Evolutionary conservation across 768 basidiomycete genomes (phyloP).

Genomic region (Leccinum variicolor): DNA sequence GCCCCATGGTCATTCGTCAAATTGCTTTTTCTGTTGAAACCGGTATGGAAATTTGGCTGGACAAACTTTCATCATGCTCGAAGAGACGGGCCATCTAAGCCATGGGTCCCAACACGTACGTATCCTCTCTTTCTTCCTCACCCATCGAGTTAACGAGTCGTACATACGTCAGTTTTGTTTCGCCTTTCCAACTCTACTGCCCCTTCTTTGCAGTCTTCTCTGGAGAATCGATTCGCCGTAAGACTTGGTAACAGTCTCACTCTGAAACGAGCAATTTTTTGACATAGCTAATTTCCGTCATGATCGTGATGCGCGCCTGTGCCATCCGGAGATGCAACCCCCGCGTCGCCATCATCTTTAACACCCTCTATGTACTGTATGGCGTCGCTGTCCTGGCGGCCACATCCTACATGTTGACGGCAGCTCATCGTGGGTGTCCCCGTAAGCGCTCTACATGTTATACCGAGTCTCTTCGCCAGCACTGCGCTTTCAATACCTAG

Average conservation of each 20-base stretch:
- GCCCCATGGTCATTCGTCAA: constrained; percentile 14
- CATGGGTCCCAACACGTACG: constrained; percentile 14
- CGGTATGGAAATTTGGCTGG: constrained; percentile 19
- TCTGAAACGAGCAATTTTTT: not conserved
- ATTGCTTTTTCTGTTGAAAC: constrained; percentile 8
- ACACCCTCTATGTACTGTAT: constrained; percentile 12
- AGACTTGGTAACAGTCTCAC: not conserved
- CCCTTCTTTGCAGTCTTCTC: constrained; percentile 6
- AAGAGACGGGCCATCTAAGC: constrained; percentile 20
- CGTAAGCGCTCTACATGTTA: not conserved
- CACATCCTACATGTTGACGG: not conserved
- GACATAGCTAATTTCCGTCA: constrained; percentile 7
- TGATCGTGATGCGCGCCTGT: constrained; percentile 24
- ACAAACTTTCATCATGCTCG: constrained; percentile 19
- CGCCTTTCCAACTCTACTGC: not conserved
- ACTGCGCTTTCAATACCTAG: constrained; percentile 4
- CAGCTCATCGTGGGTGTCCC: not conserved
- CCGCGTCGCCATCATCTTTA: not conserved
- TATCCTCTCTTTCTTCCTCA: not conserved
- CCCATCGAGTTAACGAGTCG: not conserved
- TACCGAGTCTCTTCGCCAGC: not conserved
- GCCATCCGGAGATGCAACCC: constrained; percentile 19
- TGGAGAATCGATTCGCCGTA: constrained; percentile 23
- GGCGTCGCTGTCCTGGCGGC: not conserved
- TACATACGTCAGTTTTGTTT: constrained; percentile 14